These are phyloP conservation scores for Picochlorum sp. DNA, from an alignment of 139 green algal genomes.

Conservation along the genomic window DNA sequence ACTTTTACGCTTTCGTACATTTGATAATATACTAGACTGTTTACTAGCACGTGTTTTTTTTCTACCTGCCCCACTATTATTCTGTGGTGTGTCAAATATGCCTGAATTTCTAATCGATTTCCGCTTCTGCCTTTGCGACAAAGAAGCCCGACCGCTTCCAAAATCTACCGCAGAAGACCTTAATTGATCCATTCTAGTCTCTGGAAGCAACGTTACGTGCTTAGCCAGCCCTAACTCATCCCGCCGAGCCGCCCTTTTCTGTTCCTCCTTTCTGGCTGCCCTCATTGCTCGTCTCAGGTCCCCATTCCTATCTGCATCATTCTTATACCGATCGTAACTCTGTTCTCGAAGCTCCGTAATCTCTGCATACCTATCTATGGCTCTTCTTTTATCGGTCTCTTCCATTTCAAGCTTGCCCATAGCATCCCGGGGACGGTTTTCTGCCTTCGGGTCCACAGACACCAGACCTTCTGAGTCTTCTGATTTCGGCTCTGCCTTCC, in stretches of 20 bases:
- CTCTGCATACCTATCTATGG: neutral
- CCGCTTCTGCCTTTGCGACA: neutral
- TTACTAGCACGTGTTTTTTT: neutral
- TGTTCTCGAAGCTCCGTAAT: neutral
- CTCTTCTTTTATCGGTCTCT: constrained; percentile 1
- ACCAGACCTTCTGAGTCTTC: neutral
- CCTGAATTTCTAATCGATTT: constrained; percentile 2
- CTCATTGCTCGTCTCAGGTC: constrained; percentile 20
- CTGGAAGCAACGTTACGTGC: constrained; percentile 45
- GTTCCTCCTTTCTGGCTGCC: constrained; percentile 24
- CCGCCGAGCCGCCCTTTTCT: constrained; percentile 17
- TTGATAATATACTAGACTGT: too few species aligned
- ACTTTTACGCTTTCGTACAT: too few species aligned
- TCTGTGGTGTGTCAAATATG: constrained; percentile 2
- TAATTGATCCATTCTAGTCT: constrained; percentile 29
- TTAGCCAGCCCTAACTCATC: constrained; percentile 44
- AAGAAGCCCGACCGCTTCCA: constrained; percentile 10
- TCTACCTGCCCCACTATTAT: neutral
- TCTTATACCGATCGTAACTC: neutral
- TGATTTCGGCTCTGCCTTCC: neutral
- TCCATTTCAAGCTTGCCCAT: neutral
- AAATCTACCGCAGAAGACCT: constrained; percentile 27
- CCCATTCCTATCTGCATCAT: neutral
- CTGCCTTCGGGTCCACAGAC: neutral
- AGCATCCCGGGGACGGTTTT: neutral